These are phyloP conservation scores for Coffea humblotiana DNA, from an alignment of 305 asterid genomes.

Conservation along the genomic window DNA sequence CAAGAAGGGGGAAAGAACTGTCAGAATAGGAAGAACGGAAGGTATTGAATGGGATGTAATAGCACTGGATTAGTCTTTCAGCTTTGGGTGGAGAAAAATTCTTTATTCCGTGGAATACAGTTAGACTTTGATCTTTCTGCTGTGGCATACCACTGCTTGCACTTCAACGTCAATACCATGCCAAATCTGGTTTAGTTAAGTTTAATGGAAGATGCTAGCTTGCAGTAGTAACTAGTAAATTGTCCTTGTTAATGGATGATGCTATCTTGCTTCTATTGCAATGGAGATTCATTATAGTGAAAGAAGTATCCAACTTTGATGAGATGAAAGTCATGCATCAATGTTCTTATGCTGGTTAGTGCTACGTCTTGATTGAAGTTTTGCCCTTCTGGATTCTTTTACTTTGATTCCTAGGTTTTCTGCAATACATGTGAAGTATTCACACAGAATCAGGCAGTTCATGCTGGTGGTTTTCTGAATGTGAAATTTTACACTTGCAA, in stretches of 20 bases:
- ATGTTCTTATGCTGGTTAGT: background rate
- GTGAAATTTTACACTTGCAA: background rate
- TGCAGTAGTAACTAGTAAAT: background rate
- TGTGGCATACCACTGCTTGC: background rate
- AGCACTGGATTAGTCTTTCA: background rate
- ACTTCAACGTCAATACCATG: background rate
- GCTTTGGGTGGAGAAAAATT: background rate
- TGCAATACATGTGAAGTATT: background rate
- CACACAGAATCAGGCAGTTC: background rate
- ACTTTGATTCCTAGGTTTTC: constrained; percentile 5
- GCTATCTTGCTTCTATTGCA: background rate
- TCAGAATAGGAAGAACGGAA: background rate
- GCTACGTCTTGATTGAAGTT: background rate
- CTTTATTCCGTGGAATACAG: background rate
- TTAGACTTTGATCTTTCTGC: background rate
- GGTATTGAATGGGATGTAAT: background rate
- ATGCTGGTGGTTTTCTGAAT: background rate
- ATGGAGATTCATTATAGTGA: background rate
- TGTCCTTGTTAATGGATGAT: background rate
- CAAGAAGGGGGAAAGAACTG: background rate
- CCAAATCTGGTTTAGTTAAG: background rate
- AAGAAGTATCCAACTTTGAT: background rate
- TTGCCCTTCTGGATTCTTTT: background rate
- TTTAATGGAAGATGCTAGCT: background rate
- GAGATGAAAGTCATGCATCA: background rate